Percentiles rank a stretch among this genome's conserved stretches.
Conservation (phyloP, 768 basidiomycete genomes). For the Russula sp. region DNA sequence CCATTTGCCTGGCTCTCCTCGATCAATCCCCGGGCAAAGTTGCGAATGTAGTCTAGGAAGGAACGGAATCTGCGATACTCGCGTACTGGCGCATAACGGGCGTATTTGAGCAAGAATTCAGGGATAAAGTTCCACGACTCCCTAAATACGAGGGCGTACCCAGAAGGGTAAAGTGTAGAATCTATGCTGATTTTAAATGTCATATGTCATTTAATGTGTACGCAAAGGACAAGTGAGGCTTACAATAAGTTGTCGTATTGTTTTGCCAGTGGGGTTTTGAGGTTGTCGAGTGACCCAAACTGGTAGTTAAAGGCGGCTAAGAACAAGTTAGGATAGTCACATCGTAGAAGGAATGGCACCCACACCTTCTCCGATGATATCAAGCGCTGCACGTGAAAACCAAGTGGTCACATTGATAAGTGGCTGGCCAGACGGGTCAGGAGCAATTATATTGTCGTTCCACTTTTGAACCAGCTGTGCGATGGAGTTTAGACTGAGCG, state of each 20-base stretch:
- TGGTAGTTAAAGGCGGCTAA: slow-evolving; percentile 19
- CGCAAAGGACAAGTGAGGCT: neutral
- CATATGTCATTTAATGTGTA: neutral
- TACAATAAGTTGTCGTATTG: slow-evolving; percentile 17
- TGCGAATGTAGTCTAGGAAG: slow-evolving; percentile 4
- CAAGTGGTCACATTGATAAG: slow-evolving; percentile 23
- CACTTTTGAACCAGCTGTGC: slow-evolving; percentile 25
- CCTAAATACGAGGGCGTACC: slow-evolving; percentile 13
- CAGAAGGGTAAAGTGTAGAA: slow-evolving; percentile 14
- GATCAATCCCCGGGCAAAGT: slow-evolving; percentile 7
- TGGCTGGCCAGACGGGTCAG: neutral
- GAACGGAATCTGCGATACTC: slow-evolving; percentile 15
- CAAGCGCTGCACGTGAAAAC: slow-evolving; percentile 25
- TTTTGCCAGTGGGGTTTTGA: neutral
- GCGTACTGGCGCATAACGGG: slow-evolving; percentile 17
- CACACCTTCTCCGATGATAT: slow-evolving; percentile 26
- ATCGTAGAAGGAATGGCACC: neutral
- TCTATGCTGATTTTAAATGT: neutral
- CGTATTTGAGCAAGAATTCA: slow-evolving; percentile 9
- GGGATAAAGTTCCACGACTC: slow-evolving; percentile 16
- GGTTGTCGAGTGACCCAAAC: slow-evolving; percentile 15
- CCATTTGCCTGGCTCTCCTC: neutral
- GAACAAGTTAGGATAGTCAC: neutral
- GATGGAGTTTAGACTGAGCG: neutral
- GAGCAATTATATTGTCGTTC: slow-evolving; percentile 18